Conservation (phyloP, 208 protist species). For the Leishmania martiniquensis region DNA sequence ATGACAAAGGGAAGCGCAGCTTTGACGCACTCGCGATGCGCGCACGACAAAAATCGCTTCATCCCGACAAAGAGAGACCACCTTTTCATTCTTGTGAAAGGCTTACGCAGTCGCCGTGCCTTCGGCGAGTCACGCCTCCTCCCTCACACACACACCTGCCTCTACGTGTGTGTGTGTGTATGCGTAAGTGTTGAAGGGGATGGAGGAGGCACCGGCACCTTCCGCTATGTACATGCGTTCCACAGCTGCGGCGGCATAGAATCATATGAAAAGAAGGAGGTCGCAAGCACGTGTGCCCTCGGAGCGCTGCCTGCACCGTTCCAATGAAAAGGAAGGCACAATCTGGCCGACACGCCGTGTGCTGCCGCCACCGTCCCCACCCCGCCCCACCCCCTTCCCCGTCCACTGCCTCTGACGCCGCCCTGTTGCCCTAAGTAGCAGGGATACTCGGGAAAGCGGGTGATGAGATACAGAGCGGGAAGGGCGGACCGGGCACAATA, state of each 20-base stretch:
- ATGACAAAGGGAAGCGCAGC: neutral
- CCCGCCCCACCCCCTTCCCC: neutral
- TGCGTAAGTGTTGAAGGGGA: too few relatives aligned
- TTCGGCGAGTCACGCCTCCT: neutral
- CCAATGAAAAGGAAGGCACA: neutral
- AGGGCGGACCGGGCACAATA: too few relatives aligned
- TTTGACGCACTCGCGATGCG: neutral
- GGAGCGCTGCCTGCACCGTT: neutral
- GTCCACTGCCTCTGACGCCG: neutral
- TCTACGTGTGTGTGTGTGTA: too few relatives aligned
- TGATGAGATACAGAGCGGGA: neutral
- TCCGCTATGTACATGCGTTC: conserved; percentile 1
- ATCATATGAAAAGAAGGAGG: neutral
- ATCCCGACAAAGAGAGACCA: neutral
- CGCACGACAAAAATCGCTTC: neutral
- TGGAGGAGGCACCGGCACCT: neutral
- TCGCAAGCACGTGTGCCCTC: neutral
- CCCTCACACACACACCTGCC: too few relatives aligned
- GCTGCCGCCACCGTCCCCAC: neutral
- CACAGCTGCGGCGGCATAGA: neutral
- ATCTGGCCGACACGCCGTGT: neutral
- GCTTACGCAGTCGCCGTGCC: neutral
- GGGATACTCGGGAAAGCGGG: too few relatives aligned
- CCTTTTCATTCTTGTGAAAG: neutral
- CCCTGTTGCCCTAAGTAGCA: too few relatives aligned